phyloP scores from a whole-genome alignment of 495 filamentous ascomycete species.

The Stereocaulon alpinum region DNA sequence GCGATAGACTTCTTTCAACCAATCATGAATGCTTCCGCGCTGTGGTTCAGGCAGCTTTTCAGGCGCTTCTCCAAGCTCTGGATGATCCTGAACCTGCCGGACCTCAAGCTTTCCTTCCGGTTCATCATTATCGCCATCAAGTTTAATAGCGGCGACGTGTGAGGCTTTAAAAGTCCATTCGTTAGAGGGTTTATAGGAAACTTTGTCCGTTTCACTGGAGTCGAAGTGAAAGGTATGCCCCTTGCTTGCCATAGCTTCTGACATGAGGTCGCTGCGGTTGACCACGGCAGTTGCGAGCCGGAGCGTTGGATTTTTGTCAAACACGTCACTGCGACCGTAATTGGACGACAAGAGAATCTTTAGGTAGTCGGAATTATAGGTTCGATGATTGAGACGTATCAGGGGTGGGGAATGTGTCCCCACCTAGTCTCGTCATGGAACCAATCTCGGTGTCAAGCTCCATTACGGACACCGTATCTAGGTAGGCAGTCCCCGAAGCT shows the following conservation, averaged over 20 bases:
- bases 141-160: no score
- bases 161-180: no score
- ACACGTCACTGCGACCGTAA: slow-evolving; percentile 33
- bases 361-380: slow-evolving; percentile 5
- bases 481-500: slow-evolving; percentile 1
- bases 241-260: slow-evolving; percentile 26
- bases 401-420: slow-evolving; percentile 1
- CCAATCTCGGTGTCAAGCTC: no score
- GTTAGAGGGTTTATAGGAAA: slow-evolving; percentile 11
- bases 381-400: slow-evolving; percentile 8
- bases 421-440: slow-evolving; percentile 1
- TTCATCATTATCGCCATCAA: neutral
- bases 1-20: slow-evolving; percentile 27
- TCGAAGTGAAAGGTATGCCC: slow-evolving; percentile 34
- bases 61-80: slow-evolving; percentile 20
- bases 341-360: slow-evolving; percentile 26
- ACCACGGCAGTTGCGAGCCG: slow-evolving; percentile 39
- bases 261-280: slow-evolving; percentile 32
- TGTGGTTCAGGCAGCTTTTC: slow-evolving; percentile 5
- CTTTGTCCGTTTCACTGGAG: slow-evolving; percentile 6
- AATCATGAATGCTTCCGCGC: slow-evolving; percentile 22
- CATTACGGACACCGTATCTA: no score
- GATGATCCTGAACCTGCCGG: slow-evolving; percentile 3
- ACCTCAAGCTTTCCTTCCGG: slow-evolving; percentile 2
- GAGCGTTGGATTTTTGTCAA: slow-evolving; percentile 27